Base-by-base conservation (phyloP, 2,329 filamentous ascomycete species). In the Talaromyces sp. region DNA sequence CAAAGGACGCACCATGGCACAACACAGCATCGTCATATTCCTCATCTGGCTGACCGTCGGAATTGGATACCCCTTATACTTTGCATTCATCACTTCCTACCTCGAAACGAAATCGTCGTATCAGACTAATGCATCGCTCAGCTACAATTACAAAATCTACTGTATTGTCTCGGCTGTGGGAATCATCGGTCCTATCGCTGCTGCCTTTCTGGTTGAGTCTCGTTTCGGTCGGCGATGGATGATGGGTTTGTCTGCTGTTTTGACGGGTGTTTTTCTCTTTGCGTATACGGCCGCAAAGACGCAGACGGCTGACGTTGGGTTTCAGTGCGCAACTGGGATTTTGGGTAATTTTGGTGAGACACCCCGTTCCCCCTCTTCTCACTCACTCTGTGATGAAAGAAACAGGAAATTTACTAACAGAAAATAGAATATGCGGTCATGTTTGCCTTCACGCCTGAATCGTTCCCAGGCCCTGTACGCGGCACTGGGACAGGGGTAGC, bases 221-320 rank as follows among this genome's bases (percentile, higher is more conserved):
- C 74, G 78, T 0, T 70, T 81, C 6, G 80, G 80, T 0, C 75
- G 79, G 6, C 72, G 78, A 4, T 80, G 78, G 74, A 81, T 81
- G 77, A 81, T 82, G 79, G 78, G 77, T 1, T 70, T 77, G 3
- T 80, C 80, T 0, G 75, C 82, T 0, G 76, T 77, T 0, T 67
- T 84, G 0, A 83, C 81, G 31, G 81, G 81, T 1, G 75, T 78
- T 0, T 83, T 83, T 34, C 78, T 84, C 17, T 80, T 83, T 15
- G 76, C 81, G 1, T 82, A 82, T 61, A 81, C 82, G 0, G 74
- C 71, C 0, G 80, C 82, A 2, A 74, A 75, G 1, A 80, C 75
- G 0, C 78, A 66, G 72, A 78, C 66, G 0, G 69, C 72, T 6
- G 71, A 73, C 59, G 67, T 78, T 36, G 75, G 72, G 2, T 75